Evolutionary conservation across 352 stramenopile species (phyloP), one percentile per base, ranked within the genome.

Genomic region (Hyaloperonospora arabidopsidis): DNA sequence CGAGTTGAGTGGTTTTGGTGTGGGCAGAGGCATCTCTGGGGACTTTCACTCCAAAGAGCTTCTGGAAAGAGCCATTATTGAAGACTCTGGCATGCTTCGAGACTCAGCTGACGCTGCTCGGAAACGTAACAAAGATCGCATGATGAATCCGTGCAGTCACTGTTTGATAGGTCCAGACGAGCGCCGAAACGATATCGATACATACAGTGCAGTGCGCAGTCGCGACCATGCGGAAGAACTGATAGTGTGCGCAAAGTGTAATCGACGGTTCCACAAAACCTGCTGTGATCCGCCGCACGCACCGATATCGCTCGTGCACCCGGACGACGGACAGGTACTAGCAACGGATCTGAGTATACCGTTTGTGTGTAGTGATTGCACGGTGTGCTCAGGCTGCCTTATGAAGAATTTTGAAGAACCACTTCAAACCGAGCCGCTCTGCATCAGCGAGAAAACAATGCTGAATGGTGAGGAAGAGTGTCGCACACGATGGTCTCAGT

Each of bases 231-330:
- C 48, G 19, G 72, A 84, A 43, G 62, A 74, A 15, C 57, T 93
- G 21, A 61, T 90, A 14, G 46, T 55, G 22, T 95, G 84, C 29
- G 50, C 62, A 8, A 73, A 76, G 22, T 95, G 84, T 46, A 22
- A 66, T 5, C 53, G 60, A 11, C 49, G 56, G 1, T 93, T 81
- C 23, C 84, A 95, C 58, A 40, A 54, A 1, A 80, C 73, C n/a
- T 95, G 84, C 45, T 89, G 80, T 41, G 80, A 92, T 52, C 83
- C 82, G 3, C 84, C 84, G 5, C 65, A 89, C 54, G 68, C 79
- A 4, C 57, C 61, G 5, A 76, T 79, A 15, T 77, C 79, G 11
- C 56, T 91, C 11, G 40, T 84, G 13, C 83, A 70, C 10, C 60
- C 67, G 38, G 77, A 88, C 15, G 70, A 89, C 36, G 67, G 70